Conservation (phyloP, 345 rosid genomes). For the Pugionium cornutum region DNA sequence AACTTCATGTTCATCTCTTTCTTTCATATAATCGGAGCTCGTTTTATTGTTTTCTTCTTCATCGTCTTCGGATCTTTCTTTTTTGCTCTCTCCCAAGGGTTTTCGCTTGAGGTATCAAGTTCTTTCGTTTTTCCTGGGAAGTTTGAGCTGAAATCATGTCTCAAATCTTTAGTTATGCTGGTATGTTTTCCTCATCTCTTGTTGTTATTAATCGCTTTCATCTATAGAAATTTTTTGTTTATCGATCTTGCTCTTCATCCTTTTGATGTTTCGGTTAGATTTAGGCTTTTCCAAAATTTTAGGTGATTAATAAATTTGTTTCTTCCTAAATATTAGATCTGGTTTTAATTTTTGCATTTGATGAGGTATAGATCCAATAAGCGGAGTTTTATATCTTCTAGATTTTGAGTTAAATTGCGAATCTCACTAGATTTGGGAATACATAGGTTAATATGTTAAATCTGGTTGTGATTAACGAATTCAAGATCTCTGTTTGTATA, state of each 20-base stretch:
- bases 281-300: too few relatives aligned
- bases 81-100: conserved; percentile 86
- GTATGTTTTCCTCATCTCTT: conserved; percentile 41
- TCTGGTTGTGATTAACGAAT: too few relatives aligned
- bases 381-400: too few relatives aligned
- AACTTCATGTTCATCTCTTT: conserved; percentile 35
- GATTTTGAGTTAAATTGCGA: too few relatives aligned
- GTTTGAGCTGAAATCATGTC: conserved; percentile 73
- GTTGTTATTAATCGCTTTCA: neutral
- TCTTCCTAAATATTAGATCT: too few relatives aligned
- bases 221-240: neutral
- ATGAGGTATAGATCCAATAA: too few relatives aligned
- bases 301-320: too few relatives aligned
- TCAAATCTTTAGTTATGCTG: conserved; percentile 58
- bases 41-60: conserved; percentile 24
- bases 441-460: too few relatives aligned
- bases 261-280: too few relatives aligned
- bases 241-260: neutral
- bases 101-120: conserved; percentile 47
- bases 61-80: conserved; percentile 46
- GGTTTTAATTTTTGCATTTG: too few relatives aligned
- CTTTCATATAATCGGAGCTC: conserved; percentile 11
- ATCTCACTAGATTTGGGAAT: too few relatives aligned
- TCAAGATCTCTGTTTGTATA: neutral
- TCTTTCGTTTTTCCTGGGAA: conserved; percentile 49